These are phyloP conservation scores for Penicillium lividum DNA, from an alignment of 495 filamentous ascomycete genomes.

Conservation along the genomic window DNA sequence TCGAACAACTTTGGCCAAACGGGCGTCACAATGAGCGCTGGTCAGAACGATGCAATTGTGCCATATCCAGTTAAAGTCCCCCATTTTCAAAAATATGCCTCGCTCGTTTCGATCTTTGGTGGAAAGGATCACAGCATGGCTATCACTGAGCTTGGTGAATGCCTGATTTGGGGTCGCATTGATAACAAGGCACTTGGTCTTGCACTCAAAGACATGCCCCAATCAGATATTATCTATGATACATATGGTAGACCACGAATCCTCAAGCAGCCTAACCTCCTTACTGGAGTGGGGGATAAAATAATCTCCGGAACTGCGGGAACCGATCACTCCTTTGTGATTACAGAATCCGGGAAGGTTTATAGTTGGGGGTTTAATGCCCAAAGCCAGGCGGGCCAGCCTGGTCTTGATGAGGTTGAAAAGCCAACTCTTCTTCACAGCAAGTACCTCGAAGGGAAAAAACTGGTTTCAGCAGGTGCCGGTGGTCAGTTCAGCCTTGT, in stretches of 20 bases:
- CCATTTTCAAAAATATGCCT: neutral
- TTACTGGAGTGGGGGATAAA: neutral
- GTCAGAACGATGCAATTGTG: slow-evolving; percentile 4
- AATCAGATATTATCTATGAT: slow-evolving; percentile 5
- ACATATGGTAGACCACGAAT: slow-evolving; percentile 4
- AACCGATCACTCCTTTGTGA: slow-evolving; percentile 10
- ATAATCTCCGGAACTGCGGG: slow-evolving; percentile 2
- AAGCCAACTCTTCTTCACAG: slow-evolving; percentile 6
- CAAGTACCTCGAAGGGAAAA: slow-evolving; percentile 7
- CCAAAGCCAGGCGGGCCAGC: slow-evolving; percentile 9
- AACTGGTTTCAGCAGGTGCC: slow-evolving; percentile 1
- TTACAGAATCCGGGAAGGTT: slow-evolving; percentile 6
- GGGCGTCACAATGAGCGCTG: neutral
- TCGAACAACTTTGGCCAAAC: slow-evolving; percentile 9
- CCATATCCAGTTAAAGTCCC: slow-evolving; percentile 4
- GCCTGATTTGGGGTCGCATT: slow-evolving; percentile 7
- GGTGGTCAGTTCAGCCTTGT: slow-evolving; percentile 10
- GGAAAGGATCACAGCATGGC: slow-evolving; percentile 10
- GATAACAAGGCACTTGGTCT: slow-evolving; percentile 10
- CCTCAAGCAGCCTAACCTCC: slow-evolving; percentile 2
- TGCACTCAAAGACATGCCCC: neutral
- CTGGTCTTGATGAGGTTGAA: slow-evolving; percentile 7
- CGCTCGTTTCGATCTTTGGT: neutral
- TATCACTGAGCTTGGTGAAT: slow-evolving; percentile 6
- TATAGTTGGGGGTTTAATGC: slow-evolving; percentile 11